Conservation (phyloP, 108 stramenopile genomes). For the Nitzschia inconspicua region DNA sequence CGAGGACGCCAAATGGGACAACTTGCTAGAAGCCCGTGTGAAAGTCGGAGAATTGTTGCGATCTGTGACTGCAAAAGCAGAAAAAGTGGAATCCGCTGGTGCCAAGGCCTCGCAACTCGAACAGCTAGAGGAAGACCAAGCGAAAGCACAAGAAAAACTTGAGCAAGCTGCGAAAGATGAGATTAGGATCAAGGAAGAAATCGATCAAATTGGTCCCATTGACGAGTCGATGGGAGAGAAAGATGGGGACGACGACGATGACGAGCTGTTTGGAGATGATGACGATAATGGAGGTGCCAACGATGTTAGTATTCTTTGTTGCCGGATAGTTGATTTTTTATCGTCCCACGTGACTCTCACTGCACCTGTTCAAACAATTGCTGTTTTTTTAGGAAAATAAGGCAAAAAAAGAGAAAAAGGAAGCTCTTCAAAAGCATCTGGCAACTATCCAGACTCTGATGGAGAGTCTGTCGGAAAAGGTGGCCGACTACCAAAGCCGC, state of each 20-base stretch:
- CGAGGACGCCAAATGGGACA: slow-evolving; percentile 82
- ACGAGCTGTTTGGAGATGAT: slow-evolving; percentile 62
- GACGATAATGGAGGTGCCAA: slow-evolving; percentile 50
- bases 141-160: slow-evolving; percentile 46
- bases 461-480: slow-evolving; percentile 59
- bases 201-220: slow-evolving; percentile 44
- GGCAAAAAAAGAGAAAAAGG: slow-evolving; percentile 47
- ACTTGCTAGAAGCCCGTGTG: slow-evolving; percentile 51
- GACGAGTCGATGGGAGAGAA: slow-evolving; percentile 20
- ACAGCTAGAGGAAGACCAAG: slow-evolving; percentile 48
- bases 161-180: slow-evolving; percentile 61
- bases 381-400: slow-evolving; percentile 28
- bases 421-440: slow-evolving; percentile 47
- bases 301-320: background rate
- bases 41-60: slow-evolving; percentile 62
- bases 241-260: slow-evolving; percentile 60
- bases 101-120: slow-evolving; percentile 31
- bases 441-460: slow-evolving; percentile 53
- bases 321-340: background rate
- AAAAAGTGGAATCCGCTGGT: slow-evolving; percentile 33
- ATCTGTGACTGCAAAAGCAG: slow-evolving; percentile 16
- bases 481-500: slow-evolving; percentile 48
- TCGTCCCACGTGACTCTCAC: no score
- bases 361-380: background rate
- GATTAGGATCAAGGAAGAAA: slow-evolving; percentile 47